Percentiles rank a stretch among this genome's conserved stretches.
Conservation (phyloP, 2,329 filamentous ascomycete species). For the Penicillium verrucosum region DNA sequence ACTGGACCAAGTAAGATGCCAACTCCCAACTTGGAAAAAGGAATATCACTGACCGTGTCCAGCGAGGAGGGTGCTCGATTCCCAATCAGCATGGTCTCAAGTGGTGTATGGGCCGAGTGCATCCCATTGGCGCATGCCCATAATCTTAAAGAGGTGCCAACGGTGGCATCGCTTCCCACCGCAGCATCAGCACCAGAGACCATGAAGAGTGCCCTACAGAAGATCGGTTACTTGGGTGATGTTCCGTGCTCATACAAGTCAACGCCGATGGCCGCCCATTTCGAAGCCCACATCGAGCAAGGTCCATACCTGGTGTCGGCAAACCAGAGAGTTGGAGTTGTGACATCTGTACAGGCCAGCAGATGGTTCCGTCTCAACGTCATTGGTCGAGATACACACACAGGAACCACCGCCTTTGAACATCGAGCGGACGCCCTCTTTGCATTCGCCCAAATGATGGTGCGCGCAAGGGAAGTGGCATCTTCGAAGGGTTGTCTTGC, state of each 20-base stretch:
- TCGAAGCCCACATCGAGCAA: conserved; percentile 81
- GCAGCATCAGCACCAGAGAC: conserved; percentile 56
- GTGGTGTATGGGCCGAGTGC: conserved; percentile 68
- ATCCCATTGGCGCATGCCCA: conserved; percentile 63
- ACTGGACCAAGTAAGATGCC: conserved; percentile 43
- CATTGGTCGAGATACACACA: conserved; percentile 66
- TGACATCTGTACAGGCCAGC: conserved; percentile 71
- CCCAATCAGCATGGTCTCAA: conserved; percentile 67
- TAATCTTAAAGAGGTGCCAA: conserved; percentile 58
- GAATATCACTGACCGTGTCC: conserved; percentile 10
- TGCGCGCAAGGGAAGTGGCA: conserved; percentile 63
- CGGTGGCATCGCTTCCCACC: conserved; percentile 41
- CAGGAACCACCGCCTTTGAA: conserved; percentile 68
- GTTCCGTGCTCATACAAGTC: conserved; percentile 54
- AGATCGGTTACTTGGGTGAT: conserved; percentile 66
- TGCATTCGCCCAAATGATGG: conserved; percentile 64
- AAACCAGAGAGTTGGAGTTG: conserved; percentile 63
- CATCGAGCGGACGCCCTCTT: conserved; percentile 67
- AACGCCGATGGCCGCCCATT: conserved; percentile 68
- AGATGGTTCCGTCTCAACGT: conserved; percentile 69
- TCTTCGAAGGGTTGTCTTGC: conserved; percentile 59
- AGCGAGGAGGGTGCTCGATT: conserved; percentile 79
- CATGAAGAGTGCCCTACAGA: conserved; percentile 65
- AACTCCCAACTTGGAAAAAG: neutral
- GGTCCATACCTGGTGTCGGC: conserved; percentile 69